A percentile compares a stretch with the other conserved stretches of the same genome.
phyloP scores from a whole-genome alignment of 2,329 filamentous ascomycete genomes.

The Ophidiomyces ophidiicola region DNA sequence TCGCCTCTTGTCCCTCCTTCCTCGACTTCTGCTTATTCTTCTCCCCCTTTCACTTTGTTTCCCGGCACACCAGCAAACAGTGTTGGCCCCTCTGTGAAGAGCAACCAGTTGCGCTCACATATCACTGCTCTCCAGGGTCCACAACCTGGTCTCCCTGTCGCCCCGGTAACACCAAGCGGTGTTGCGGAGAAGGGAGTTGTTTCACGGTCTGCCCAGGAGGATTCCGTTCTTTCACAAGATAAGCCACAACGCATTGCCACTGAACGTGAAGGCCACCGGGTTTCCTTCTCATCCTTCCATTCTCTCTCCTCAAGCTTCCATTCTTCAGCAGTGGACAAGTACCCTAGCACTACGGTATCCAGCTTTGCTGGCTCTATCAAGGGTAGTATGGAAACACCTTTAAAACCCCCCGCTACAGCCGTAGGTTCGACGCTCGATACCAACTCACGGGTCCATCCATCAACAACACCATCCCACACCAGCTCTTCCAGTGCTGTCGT shows the following conservation, averaged over 20 bases:
- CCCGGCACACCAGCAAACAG: neutral
- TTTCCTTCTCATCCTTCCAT: conserved; percentile 62
- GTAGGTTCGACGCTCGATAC: neutral
- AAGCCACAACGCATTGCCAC: conserved; percentile 9
- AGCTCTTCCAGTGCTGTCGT: conserved; percentile 1
- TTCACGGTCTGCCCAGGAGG: conserved; percentile 3
- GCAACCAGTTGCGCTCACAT: neutral
- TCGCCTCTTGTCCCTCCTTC: conserved; percentile 1
- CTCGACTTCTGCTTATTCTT: neutral
- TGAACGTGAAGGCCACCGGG: conserved; percentile 45
- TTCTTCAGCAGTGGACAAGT: conserved; percentile 18
- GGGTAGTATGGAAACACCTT: conserved; percentile 16
- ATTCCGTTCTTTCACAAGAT: neutral
- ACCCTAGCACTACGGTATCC: conserved; percentile 18
- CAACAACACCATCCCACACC: neutral
- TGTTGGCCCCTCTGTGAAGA: neutral
- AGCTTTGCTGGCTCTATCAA: conserved; percentile 31
- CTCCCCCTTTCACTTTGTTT: neutral
- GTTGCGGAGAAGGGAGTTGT: neutral
- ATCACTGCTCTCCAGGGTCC: neutral
- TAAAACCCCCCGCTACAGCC: neutral
- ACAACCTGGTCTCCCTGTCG: conserved; percentile 1
- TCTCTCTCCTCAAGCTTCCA: conserved; percentile 33
- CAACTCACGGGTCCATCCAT: neutral
- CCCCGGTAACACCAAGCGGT: neutral